Evolutionary conservation across 2,329 filamentous ascomycete species (phyloP).

Genomic region (Sporothrix sp.): DNA sequence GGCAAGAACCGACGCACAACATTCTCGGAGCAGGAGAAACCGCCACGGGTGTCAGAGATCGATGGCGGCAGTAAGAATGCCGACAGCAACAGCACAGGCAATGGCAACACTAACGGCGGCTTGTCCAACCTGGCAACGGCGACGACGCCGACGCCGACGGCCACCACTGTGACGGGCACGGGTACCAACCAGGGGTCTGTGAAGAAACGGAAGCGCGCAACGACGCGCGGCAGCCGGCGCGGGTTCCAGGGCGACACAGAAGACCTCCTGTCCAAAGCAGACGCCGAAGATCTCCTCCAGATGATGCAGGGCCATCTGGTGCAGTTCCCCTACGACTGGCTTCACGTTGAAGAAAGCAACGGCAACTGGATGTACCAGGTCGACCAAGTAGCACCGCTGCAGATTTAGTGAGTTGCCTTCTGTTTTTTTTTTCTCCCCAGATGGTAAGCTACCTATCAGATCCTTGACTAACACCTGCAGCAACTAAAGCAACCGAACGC

Average conservation of each 20-base stretch:
- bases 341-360: conserved; percentile 79
- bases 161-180: background rate
- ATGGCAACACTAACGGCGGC: conserved; percentile 6
- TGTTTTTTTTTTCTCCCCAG: background rate
- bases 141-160: conserved; percentile 18
- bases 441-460: no score
- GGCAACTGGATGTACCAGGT: conserved; percentile 97
- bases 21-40: conserved; percentile 45
- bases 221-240: conserved; percentile 58
- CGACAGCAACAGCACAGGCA: conserved; percentile 12
- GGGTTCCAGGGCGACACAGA: conserved; percentile 56
- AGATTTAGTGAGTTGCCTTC: conserved; percentile 72
- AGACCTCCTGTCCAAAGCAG: conserved; percentile 62
- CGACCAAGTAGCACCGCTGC: conserved; percentile 87
- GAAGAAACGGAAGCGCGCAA: conserved; percentile 55
- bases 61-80: conserved; percentile 12
- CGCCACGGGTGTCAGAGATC: conserved; percentile 17
- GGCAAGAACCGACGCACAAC: conserved; percentile 37
- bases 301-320: conserved; percentile 84
- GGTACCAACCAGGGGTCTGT: conserved; percentile 33
- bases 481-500: background rate
- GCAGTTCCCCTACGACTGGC: conserved; percentile 92
- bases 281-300: conserved; percentile 72
- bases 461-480: background rate
- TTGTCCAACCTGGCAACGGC: conserved; percentile 5